Base-by-base conservation (phyloP, 352 stramenopile genomes). In the Phytophthora ohioensis region DNA sequence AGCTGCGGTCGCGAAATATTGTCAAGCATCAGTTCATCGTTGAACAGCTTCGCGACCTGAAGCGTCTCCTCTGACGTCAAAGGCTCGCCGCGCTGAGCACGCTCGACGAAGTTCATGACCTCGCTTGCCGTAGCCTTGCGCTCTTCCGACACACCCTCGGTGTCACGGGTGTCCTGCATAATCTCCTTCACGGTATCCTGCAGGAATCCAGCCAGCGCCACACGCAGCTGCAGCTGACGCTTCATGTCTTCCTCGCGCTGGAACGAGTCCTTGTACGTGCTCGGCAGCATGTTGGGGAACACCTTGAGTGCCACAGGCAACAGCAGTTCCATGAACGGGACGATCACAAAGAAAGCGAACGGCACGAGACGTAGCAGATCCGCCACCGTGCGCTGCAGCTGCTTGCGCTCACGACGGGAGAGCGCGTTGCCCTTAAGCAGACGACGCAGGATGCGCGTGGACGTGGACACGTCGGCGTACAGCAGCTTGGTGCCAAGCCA, bases 261-360 rank as follows among this genome's bases (percentile, higher is more conserved):
- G 94, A 97, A 95, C 94, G 95, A 92, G 69, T 96, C 84, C 80
- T 97, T 94, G 82, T 99, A 99, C 34, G 97, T 99, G 68, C 91
- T 98, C 21, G 98, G 98, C 21, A 99, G 81, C 97, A 99, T 99
- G 85, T 99, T 99, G 3, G 98, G 98, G 86, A 99, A 99, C 38
- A 99, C 75, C 72, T 98, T 98, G 27, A 99, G 85, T 17, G 97
- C 97, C 75, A 99, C 94, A 0, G 97, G 98, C 34, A 99, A 79
- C 48, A 98, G 79, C 72, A 99, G 87, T 79, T 99, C 98, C 95
- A 99, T 99, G 76, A 99, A 99, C 13, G 98, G 98, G 45, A 99
- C 97, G 39, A 99, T 82, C 57, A 99, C 81, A 73, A 99, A 99
- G 80, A 99, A 98, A 31, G 88, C 87, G 62, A 99, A 98, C 32